A percentile compares a stretch with the other conserved stretches of the same genome.
Evolutionary conservation across 192 early-diverging fungal species (phyloP).

Genomic region (Ambispora gerdemannii): DNA sequence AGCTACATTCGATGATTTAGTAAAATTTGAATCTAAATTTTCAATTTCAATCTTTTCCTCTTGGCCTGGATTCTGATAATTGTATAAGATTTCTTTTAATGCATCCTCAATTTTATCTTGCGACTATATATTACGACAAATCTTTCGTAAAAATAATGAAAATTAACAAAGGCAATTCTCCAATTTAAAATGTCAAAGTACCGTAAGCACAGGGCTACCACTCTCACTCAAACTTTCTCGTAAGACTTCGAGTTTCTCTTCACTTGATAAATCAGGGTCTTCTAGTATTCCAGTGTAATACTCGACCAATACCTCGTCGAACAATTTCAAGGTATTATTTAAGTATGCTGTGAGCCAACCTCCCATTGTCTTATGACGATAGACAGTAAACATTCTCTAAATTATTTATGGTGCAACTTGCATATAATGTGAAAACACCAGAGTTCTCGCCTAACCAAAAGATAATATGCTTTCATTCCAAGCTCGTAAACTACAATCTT

Average conservation of each 20-base stretch:
- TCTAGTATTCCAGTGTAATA: background rate
- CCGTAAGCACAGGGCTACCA: background rate
- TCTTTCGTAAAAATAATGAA: background rate
- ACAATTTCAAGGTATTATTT: background rate
- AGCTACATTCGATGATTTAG: too few relatives aligned
- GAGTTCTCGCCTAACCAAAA: too few relatives aligned
- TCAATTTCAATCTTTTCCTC: background rate
- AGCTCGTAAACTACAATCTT: too few relatives aligned
- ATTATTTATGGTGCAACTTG: too few relatives aligned
- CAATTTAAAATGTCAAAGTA: background rate
- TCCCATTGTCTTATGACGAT: background rate
- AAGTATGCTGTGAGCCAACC: background rate
- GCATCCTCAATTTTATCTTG: background rate
- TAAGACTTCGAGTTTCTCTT: background rate
- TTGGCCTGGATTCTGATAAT: background rate
- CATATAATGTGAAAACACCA: too few relatives aligned
- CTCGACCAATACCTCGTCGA: background rate
- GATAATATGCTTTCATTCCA: too few relatives aligned
- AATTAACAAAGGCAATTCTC: background rate
- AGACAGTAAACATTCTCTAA: background rate
- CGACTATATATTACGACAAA: conserved; percentile 4
- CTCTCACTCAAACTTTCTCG: background rate
- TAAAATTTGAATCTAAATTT: too few relatives aligned
- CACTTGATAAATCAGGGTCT: background rate
- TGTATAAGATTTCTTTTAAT: background rate